Evolutionary conservation across 2,329 filamentous ascomycete genomes (phyloP).

Genomic region (Cladophialophora psammophila): DNA sequence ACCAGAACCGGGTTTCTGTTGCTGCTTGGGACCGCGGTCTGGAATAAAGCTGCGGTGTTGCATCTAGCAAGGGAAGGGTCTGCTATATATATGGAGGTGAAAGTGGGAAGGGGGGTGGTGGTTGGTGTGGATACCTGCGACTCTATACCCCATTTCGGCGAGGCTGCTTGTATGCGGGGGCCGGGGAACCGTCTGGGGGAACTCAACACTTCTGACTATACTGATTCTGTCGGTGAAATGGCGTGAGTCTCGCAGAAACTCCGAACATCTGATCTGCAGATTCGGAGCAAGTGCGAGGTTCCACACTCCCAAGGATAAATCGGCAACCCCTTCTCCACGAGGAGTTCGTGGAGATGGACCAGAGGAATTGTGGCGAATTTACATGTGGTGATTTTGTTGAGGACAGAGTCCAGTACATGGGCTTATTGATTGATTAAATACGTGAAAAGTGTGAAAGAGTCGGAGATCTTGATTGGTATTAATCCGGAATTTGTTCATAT

Average conservation of each 20-base stretch:
- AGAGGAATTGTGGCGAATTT: not conserved
- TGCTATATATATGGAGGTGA: not conserved
- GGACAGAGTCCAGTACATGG: too few species aligned
- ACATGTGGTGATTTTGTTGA: not conserved
- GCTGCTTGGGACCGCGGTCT: too few species aligned
- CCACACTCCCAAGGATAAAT: not conserved
- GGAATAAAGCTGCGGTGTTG: too few species aligned
- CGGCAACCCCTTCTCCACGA: not conserved
- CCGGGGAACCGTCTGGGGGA: not conserved
- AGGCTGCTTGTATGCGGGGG: not conserved
- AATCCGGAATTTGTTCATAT: too few species aligned
- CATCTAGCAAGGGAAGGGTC: not conserved
- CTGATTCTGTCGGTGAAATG: not conserved
- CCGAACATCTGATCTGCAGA: not conserved
- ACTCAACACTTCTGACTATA: not conserved
- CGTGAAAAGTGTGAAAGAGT: too few species aligned
- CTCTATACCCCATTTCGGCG: not conserved
- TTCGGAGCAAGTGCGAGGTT: not conserved
- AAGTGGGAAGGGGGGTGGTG: not conserved
- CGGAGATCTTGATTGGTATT: too few species aligned
- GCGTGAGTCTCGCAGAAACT: slow-evolving; percentile 2
- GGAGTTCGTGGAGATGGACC: not conserved
- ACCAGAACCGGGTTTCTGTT: not conserved
- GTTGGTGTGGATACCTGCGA: not conserved
- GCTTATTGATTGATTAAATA: too few species aligned